Percentiles rank a stretch among this genome's conserved stretches.
These are phyloP conservation scores for Ganoderma resinaceum DNA, from an alignment of 1,284 basidiomycete species.

Conservation along the genomic window DNA sequence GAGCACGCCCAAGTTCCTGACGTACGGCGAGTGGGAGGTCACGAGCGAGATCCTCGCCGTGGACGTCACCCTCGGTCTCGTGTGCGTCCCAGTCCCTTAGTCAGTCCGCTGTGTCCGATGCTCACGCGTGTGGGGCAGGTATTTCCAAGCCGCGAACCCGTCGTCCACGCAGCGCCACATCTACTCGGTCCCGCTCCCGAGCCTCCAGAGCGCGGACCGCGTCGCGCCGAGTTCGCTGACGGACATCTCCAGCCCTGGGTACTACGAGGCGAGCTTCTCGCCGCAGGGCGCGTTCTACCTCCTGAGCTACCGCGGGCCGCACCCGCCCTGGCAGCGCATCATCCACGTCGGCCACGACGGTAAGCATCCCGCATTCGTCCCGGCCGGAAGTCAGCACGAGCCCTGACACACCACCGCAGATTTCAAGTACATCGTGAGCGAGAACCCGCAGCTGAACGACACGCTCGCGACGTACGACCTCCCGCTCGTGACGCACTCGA, in stretches of 20 bases:
- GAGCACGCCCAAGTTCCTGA: slow-evolving; percentile 80
- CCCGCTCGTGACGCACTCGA: slow-evolving; percentile 71
- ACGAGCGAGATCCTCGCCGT: slow-evolving; percentile 77
- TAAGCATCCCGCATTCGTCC: slow-evolving; percentile 41
- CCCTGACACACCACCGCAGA: slow-evolving; percentile 43
- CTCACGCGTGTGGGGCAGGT: slow-evolving; percentile 53
- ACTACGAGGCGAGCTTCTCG: slow-evolving; percentile 79
- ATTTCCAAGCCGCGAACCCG: slow-evolving; percentile 88
- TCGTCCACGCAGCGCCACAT: slow-evolving; percentile 86
- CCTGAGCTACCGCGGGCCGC: slow-evolving; percentile 82
- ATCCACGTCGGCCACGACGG: slow-evolving; percentile 67
- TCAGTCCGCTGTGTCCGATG: neutral
- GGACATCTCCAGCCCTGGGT: slow-evolving; percentile 65
- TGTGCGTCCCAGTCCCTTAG: slow-evolving; percentile 59
- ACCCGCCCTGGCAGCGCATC: slow-evolving; percentile 88
- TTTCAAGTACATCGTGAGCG: slow-evolving; percentile 70
- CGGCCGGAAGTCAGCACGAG: neutral
- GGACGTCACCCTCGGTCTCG: slow-evolving; percentile 68
- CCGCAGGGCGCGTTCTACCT: slow-evolving; percentile 87
- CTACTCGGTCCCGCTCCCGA: slow-evolving; percentile 77
- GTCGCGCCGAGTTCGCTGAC: slow-evolving; percentile 67
- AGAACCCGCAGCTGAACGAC: slow-evolving; percentile 76
- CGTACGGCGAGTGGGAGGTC: slow-evolving; percentile 91
- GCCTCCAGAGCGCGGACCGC: slow-evolving; percentile 38
- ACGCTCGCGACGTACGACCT: slow-evolving; percentile 77